A percentile compares a stretch with the other conserved stretches of the same genome.
Conservation (phyloP, 768 basidiomycete species). For the Russula brevipes region DNA sequence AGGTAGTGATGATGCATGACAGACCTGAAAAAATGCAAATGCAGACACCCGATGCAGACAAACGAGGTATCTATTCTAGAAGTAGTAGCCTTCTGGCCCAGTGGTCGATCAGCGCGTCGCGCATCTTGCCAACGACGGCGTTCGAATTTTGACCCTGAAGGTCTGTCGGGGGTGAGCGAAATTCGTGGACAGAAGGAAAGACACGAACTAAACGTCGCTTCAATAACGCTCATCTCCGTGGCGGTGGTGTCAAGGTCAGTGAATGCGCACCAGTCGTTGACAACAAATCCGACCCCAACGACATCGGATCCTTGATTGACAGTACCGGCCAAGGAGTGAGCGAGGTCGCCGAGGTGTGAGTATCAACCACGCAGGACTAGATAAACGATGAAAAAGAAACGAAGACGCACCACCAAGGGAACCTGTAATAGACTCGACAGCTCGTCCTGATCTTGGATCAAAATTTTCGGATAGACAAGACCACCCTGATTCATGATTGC, state of each 20-base stretch:
- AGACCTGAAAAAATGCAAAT: no score
- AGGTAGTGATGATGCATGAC: no score
- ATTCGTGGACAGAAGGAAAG: no score
- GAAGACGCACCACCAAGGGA: slow-evolving; percentile 77
- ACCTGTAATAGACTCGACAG: slow-evolving; percentile 89
- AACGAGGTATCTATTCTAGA: no score
- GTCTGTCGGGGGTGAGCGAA: slow-evolving; percentile 34
- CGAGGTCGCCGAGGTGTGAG: not conserved
- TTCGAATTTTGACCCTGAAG: slow-evolving; percentile 53
- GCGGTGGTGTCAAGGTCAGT: slow-evolving; percentile 95
- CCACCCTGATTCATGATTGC: slow-evolving; percentile 96
- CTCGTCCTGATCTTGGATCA: slow-evolving; percentile 96
- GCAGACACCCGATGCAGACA: no score
- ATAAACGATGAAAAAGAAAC: not conserved
- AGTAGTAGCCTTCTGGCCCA: slow-evolving; percentile 54
- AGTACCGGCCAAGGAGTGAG: slow-evolving; percentile 66
- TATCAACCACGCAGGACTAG: not conserved
- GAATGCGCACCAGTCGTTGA: slow-evolving; percentile 99
- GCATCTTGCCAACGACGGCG: slow-evolving; percentile 30
- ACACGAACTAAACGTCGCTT: no score
- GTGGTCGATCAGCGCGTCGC: slow-evolving; percentile 27
- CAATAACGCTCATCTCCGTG: no score
- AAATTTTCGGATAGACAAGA: slow-evolving; percentile 95
- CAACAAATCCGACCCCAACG: slow-evolving; percentile 96
- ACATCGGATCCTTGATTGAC: slow-evolving; percentile 98